Evolutionary conservation across 176 grass and related monocot genomes (phyloP).

Genomic region (Bothriochloa decipiens): DNA sequence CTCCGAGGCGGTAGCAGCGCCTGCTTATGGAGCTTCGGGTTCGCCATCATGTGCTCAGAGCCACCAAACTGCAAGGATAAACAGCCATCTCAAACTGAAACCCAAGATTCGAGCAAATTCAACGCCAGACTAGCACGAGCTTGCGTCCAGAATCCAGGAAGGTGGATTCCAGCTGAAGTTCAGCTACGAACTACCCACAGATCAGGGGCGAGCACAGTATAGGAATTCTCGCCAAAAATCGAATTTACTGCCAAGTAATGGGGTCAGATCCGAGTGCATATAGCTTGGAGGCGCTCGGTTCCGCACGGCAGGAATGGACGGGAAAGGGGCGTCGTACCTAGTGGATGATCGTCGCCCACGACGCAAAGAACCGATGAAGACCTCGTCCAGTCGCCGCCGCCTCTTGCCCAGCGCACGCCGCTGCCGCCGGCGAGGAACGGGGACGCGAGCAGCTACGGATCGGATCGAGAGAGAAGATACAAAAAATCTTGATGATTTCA

Average conservation of each 20-base stretch:
- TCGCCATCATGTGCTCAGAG: conserved; percentile 45
- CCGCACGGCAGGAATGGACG: neutral
- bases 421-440: conserved; percentile 21
- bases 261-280: conserved; percentile 41
- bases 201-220: neutral
- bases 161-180: neutral
- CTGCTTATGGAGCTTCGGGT: conserved; percentile 57
- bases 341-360: neutral
- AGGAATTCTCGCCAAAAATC: conserved; percentile 46
- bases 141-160: conserved; percentile 28
- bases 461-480: conserved; percentile 16
- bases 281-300: neutral
- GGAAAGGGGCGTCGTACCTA: neutral
- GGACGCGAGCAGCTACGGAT: conserved; percentile 7
- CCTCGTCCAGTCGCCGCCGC: neutral
- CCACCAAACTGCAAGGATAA: conserved; percentile 1
- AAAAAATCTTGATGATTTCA: neutral
- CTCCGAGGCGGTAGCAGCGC: conserved; percentile 79
- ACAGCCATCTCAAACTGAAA: conserved; percentile 21
- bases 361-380: neutral
- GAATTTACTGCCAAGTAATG: neutral
- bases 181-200: neutral
- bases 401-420: no score
- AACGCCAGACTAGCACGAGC: neutral
- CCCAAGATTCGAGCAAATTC: conserved; percentile 39